A percentile compares a stretch with the other conserved stretches of the same genome.
phyloP scores from a whole-genome alignment of 108 stramenopile species.

The Schizochytrium sp. region DNA sequence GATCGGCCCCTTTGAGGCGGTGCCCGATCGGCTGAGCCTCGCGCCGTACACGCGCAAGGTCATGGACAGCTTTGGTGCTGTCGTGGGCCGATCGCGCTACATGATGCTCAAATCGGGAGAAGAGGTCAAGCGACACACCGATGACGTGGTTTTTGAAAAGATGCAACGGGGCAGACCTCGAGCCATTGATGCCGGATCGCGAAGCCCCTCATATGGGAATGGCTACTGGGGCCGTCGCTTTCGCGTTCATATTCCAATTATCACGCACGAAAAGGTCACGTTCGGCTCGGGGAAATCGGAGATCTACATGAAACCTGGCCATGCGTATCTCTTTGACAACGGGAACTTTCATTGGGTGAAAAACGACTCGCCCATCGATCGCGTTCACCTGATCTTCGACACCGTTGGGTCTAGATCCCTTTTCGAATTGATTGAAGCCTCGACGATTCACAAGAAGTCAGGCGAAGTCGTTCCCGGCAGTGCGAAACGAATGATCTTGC shows the following conservation, averaged over 20 bases:
- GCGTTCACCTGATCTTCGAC: background rate
- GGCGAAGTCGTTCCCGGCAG: background rate
- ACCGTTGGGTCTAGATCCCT: background rate
- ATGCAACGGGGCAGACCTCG: background rate
- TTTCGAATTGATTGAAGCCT: background rate
- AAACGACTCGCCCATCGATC: background rate
- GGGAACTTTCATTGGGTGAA: background rate
- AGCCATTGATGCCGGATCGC: background rate
- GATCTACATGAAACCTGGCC: background rate
- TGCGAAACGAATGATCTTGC: too few species aligned
- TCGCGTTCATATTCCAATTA: background rate
- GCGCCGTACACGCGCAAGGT: slow-evolving; percentile 10
- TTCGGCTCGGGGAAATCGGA: background rate
- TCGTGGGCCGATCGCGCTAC: background rate
- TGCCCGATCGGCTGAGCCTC: background rate
- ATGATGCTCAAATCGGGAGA: slow-evolving; percentile 11
- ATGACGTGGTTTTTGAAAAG: background rate
- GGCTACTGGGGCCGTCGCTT: background rate
- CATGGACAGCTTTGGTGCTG: background rate
- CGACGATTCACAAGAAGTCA: background rate
- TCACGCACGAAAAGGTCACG: background rate
- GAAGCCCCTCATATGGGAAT: background rate
- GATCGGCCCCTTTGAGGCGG: background rate
- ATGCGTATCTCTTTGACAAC: slow-evolving; percentile 13
- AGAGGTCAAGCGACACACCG: background rate